phyloP scores from a whole-genome alignment of 2,329 filamentous ascomycete genomes.

The Polychaeton citri region DNA sequence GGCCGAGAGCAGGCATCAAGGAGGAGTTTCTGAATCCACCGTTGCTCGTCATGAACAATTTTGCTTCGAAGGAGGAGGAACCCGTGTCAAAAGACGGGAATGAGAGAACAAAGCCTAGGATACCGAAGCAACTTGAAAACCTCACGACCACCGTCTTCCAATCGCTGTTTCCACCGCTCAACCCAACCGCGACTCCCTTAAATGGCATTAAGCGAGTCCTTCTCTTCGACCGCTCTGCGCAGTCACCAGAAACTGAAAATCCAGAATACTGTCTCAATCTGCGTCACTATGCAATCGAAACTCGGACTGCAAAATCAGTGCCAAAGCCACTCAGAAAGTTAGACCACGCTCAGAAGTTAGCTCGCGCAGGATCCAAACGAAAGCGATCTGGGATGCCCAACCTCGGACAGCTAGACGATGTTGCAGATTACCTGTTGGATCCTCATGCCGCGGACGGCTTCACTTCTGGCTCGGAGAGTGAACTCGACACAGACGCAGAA shows the following conservation, averaged over 20 bases:
- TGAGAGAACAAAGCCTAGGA: slow-evolving; percentile 37
- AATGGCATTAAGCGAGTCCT: slow-evolving; percentile 87
- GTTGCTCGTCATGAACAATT: slow-evolving; percentile 97
- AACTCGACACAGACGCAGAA: slow-evolving; percentile 87
- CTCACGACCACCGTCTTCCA: slow-evolving; percentile 91
- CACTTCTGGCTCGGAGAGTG: slow-evolving; percentile 83
- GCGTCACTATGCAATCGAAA: slow-evolving; percentile 90
- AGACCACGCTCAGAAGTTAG: slow-evolving; percentile 70
- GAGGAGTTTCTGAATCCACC: slow-evolving; percentile 75
- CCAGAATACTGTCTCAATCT: slow-evolving; percentile 63
- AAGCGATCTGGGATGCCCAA: slow-evolving; percentile 55
- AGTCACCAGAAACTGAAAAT: slow-evolving; percentile 15
- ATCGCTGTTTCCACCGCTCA: slow-evolving; percentile 89
- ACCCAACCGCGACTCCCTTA: slow-evolving; percentile 77
- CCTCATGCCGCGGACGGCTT: slow-evolving; percentile 65
- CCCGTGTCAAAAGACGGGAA: not conserved
- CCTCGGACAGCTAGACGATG: slow-evolving; percentile 78
- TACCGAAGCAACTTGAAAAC: slow-evolving; percentile 89
- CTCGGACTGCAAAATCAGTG: slow-evolving; percentile 62
- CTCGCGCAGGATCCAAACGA: slow-evolving; percentile 36
- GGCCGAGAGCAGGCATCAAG: slow-evolving; percentile 63
- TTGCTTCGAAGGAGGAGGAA: slow-evolving; percentile 44
- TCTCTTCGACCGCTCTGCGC: slow-evolving; percentile 57
- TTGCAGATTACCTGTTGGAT: slow-evolving; percentile 87
- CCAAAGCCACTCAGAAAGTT: slow-evolving; percentile 73